Percentiles rank a stretch among this genome's conserved stretches.
phyloP scores from a whole-genome alignment of 2,329 filamentous ascomycete species.

The Pezicula radicicola region DNA sequence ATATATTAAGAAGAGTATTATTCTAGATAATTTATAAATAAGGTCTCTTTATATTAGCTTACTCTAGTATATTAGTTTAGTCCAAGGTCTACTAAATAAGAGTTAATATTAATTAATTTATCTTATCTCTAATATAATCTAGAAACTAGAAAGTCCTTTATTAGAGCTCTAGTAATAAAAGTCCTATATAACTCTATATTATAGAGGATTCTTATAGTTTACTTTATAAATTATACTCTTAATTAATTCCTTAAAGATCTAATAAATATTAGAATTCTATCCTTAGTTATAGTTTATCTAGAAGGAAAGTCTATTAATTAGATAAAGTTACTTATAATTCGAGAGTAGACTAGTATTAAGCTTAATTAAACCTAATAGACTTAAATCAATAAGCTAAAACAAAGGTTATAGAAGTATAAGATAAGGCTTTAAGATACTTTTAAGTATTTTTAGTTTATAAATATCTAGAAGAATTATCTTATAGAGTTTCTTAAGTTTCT shows the following conservation, averaged over 20 bases:
- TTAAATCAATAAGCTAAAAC: slow-evolving; percentile 40
- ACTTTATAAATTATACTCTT: slow-evolving; percentile 66
- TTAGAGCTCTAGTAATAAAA: slow-evolving; percentile 62
- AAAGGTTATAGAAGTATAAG: slow-evolving; percentile 29
- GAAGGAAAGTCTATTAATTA: slow-evolving; percentile 53
- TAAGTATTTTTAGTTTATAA: slow-evolving; percentile 9
- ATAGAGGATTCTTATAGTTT: slow-evolving; percentile 58
- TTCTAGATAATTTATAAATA: slow-evolving; percentile 52
- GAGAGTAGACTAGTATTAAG: slow-evolving; percentile 34
- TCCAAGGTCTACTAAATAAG: slow-evolving; percentile 67
- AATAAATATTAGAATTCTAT: slow-evolving; percentile 52
- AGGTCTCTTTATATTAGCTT: slow-evolving; percentile 54
- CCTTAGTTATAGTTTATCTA: slow-evolving; percentile 52
- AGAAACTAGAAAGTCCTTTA: slow-evolving; percentile 75
- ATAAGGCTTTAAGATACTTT: slow-evolving; percentile 17
- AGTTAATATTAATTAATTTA: neutral
- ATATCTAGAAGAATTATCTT: slow-evolving; percentile 23
- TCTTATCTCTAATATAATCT: too few species aligned
- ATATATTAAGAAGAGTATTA: slow-evolving; percentile 26
- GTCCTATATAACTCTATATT: slow-evolving; percentile 45
- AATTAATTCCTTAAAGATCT: slow-evolving; percentile 67
- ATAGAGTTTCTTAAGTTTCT: slow-evolving; percentile 49
- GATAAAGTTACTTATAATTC: slow-evolving; percentile 47
- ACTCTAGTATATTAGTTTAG: slow-evolving; percentile 50
- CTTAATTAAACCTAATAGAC: slow-evolving; percentile 31